phyloP scores from a whole-genome alignment of 441 rosid genomes.

The Brassica balearica region DNA sequence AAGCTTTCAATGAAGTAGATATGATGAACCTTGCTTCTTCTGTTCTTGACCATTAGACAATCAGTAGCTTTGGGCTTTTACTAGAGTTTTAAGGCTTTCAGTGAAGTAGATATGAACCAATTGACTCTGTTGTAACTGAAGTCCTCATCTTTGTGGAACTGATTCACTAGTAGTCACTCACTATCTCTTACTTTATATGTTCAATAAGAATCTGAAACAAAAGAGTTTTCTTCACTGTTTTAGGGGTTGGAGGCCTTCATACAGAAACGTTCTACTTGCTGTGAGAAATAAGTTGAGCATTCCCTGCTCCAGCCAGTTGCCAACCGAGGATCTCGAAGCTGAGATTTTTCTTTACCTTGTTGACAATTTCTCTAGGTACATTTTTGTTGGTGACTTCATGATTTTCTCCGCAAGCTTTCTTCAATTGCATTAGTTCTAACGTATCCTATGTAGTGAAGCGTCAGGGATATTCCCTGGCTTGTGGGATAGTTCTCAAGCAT shows the following conservation, averaged over 20 bases:
- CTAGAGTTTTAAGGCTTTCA: not conserved
- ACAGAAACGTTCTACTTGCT: constrained; percentile 78
- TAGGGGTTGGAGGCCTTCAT: constrained; percentile 98
- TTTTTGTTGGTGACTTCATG: not conserved
- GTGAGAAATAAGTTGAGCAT: constrained; percentile 69
- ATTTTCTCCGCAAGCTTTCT: too few species aligned
- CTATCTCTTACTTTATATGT: too few species aligned
- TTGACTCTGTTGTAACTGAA: constrained; percentile 10
- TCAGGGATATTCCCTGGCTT: constrained; percentile 59
- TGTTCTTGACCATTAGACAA: too few species aligned
- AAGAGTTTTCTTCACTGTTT: constrained; percentile 22
- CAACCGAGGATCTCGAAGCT: constrained; percentile 83
- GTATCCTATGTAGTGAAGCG: constrained; percentile 58
- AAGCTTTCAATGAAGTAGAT: not conserved
- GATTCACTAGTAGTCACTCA: too few species aligned
- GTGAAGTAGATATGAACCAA: not conserved
- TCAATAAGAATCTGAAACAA: not conserved
- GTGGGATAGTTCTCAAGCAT: constrained; percentile 57
- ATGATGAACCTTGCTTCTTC: too few species aligned
- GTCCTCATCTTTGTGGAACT: not conserved
- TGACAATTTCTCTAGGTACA: constrained; percentile 70
- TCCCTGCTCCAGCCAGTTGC: constrained; percentile 76
- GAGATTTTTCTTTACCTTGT: constrained; percentile 88
- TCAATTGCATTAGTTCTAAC: not conserved
- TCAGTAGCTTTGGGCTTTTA: too few species aligned